phyloP scores from a whole-genome alignment of 2,329 filamentous ascomycete species.

The Teratosphaeriaceae sp. region DNA sequence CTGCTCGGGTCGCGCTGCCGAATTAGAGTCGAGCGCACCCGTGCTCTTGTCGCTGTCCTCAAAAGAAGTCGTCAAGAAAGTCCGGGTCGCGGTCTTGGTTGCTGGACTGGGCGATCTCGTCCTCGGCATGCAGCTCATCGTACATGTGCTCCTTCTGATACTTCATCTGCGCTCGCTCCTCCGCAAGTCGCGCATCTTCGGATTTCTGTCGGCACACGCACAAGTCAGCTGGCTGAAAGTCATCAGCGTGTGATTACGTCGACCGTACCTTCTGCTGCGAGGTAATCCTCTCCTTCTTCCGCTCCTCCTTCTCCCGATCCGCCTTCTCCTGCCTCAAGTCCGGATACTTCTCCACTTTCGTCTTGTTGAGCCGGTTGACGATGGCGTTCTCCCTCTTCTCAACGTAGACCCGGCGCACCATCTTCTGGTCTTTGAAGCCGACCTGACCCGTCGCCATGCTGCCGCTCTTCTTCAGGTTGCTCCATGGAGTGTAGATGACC shows the following conservation, averaged over 20 bases:
- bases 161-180: constrained; percentile 82
- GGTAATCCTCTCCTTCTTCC: constrained; percentile 62
- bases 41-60: too few species aligned
- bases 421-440: constrained; percentile 81
- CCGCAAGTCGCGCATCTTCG: constrained; percentile 64
- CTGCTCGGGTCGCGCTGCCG: too few species aligned
- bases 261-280: constrained; percentile 53
- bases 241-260: background rate
- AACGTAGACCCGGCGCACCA: constrained; percentile 78
- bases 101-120: constrained; percentile 67
- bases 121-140: constrained; percentile 81
- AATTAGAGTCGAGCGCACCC: too few species aligned
- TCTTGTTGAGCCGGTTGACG: constrained; percentile 98
- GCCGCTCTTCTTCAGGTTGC: constrained; percentile 90
- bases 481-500: constrained; percentile 96
- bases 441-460: constrained; percentile 95
- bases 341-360: constrained; percentile 78
- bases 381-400: constrained; percentile 77
- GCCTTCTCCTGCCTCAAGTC: constrained; percentile 79
- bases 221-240: constrained; percentile 5
- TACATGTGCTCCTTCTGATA: constrained; percentile 98
- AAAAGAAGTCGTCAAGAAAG: constrained; percentile 91
- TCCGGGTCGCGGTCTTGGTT: constrained; percentile 77
- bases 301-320: constrained; percentile 62
- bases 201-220: too few species aligned